phyloP scores from a whole-genome alignment of 2,329 filamentous ascomycete species.

The Cladophialophora bantiana region DNA sequence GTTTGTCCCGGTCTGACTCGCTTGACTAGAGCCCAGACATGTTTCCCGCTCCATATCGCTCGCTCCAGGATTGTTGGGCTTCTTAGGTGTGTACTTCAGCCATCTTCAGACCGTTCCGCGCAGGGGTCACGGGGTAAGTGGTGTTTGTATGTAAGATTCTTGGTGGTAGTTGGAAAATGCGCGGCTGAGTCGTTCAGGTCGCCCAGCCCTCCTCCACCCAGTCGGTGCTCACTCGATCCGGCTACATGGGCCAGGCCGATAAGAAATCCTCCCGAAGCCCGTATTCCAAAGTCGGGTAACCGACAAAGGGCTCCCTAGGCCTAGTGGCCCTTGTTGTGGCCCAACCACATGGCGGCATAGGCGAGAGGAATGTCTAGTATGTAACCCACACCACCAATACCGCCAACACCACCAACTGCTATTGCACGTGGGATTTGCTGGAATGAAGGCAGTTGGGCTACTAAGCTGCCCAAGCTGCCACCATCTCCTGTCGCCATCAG shows the following conservation, averaged over 20 bases:
- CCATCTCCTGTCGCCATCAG: constrained; percentile 8
- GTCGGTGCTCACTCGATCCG: neutral
- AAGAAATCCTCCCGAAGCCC: neutral
- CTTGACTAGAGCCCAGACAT: no score
- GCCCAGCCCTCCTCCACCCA: neutral
- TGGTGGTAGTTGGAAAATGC: neutral
- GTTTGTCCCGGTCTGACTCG: no score
- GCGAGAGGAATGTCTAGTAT: neutral
- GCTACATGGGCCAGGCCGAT: neutral
- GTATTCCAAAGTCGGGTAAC: neutral
- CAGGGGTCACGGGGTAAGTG: neutral
- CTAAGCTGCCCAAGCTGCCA: neutral
- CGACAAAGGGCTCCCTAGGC: neutral
- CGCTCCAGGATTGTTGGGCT: no score
- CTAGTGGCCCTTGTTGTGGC: neutral
- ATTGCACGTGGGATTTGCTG: neutral
- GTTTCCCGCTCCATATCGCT: no score
- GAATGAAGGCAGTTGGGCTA: neutral
- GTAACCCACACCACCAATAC: neutral
- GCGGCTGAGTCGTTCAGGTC: constrained; percentile 3
- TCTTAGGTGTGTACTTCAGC: no score
- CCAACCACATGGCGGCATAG: constrained; percentile 15
- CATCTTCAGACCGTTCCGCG: neutral
- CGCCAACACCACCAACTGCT: neutral
- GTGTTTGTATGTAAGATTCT: neutral